Conservation (phyloP, 129 eudicot genomes). For the Silybum marianum region DNA sequence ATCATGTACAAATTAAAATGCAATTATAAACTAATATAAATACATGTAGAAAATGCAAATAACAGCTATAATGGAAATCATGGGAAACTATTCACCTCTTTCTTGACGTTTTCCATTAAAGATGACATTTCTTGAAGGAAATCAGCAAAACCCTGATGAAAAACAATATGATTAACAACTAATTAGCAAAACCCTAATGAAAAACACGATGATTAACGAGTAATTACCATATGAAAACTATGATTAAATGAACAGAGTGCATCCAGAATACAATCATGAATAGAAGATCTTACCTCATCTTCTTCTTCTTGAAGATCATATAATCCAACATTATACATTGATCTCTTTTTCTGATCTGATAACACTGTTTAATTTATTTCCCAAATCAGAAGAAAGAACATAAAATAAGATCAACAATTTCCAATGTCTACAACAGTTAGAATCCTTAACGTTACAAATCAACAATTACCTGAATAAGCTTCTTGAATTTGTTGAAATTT, state of each 20-base stretch:
- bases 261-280: not conserved
- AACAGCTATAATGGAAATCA: not conserved
- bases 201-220: not conserved
- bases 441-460: not conserved
- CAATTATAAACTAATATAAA: no score
- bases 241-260: not conserved
- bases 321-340: constrained; percentile 72
- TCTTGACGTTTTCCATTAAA: constrained; percentile 58
- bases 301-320: constrained; percentile 70
- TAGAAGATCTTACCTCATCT: constrained; percentile 58
- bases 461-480: constrained; percentile 77
- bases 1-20: no score
- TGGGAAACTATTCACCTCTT: constrained; percentile 52
- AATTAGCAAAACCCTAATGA: not conserved
- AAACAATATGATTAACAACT: not conserved
- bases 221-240: constrained; percentile 7
- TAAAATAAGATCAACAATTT: not conserved
- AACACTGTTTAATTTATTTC: constrained; percentile 50
- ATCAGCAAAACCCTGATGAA: constrained; percentile 70
- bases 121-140: constrained; percentile 82
- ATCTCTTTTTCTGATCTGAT: constrained; percentile 68
- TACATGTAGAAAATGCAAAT: no score
- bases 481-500: constrained; percentile 91
- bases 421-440: not conserved
- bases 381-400: not conserved